Conservation (phyloP, 192 early-diverging fungal genomes). For the Phlyctochytrium arcticum region DNA sequence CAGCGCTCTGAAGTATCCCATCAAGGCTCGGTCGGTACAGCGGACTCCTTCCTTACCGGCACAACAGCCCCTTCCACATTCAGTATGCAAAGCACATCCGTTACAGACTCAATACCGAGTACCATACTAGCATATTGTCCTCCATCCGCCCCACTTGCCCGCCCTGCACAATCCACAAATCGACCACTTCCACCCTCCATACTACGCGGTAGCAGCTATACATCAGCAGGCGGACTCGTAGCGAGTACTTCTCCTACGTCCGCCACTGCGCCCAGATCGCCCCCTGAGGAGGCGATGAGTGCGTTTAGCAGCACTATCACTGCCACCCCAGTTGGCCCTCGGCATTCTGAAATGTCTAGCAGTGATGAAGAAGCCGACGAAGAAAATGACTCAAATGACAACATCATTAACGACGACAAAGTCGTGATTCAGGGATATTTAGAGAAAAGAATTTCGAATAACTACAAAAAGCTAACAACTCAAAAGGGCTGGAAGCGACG, state of each 20-base stretch:
- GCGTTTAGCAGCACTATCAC: background rate
- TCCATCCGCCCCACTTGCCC: background rate
- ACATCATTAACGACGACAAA: constrained; percentile 23
- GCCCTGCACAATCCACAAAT: too few species aligned
- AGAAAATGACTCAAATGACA: background rate
- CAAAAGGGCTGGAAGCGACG: constrained; percentile 43
- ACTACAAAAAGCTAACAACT: constrained; percentile 25
- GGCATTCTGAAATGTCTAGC: constrained; percentile 23
- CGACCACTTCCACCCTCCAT: background rate
- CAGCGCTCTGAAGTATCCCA: constrained; percentile 32
- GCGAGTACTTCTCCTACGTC: background rate
- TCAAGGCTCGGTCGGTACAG: constrained; percentile 27
- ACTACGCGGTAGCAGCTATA: background rate
- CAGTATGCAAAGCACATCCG: constrained; percentile 4
- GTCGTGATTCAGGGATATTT: constrained; percentile 46
- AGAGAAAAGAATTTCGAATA: constrained; percentile 35
- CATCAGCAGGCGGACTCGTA: background rate
- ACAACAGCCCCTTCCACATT: constrained; percentile 35
- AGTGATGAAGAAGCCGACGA: constrained; percentile 40
- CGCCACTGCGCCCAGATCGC: background rate
- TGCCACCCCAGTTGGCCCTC: background rate
- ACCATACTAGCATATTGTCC: constrained; percentile 6
- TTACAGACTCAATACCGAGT: constrained; percentile 3
- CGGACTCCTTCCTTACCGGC: constrained; percentile 35
- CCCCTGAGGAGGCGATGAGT: background rate